Percentiles rank a stretch among this genome's conserved stretches.
phyloP scores from a whole-genome alignment of 352 stramenopile genomes.

The Globisporangium canariense region DNA sequence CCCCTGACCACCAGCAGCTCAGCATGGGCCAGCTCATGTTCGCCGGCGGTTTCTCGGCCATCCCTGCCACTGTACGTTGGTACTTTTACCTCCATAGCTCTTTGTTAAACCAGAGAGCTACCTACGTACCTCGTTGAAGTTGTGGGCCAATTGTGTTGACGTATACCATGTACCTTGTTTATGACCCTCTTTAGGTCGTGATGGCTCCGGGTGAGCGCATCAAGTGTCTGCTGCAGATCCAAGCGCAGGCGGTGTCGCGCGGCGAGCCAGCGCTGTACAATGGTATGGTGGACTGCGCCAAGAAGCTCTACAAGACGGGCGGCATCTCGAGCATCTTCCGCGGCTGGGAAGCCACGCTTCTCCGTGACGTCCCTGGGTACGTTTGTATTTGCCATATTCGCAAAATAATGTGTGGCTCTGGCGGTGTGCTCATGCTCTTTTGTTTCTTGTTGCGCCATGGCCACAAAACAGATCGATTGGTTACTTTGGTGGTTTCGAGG shows the following conservation, averaged over 20 bases:
- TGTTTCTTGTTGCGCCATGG: background rate
- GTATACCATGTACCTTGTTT: constrained; percentile 4
- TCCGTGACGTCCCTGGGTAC: constrained; percentile 93
- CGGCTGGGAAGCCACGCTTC: constrained; percentile 92
- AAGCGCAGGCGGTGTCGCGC: constrained; percentile 81
- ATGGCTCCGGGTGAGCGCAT: constrained; percentile 96
- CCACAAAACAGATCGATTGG: constrained; percentile 72
- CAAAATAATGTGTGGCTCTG: background rate
- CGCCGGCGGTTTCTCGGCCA: constrained; percentile 87
- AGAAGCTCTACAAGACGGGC: constrained; percentile 90
- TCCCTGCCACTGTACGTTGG: constrained; percentile 56
- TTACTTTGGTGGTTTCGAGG: constrained; percentile 95
- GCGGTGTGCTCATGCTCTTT: background rate
- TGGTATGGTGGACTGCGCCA: constrained; percentile 94
- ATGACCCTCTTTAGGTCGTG: constrained; percentile 37
- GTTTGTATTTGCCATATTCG: constrained; percentile 26
- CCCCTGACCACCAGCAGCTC: constrained; percentile 53
- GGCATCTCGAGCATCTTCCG: constrained; percentile 93
- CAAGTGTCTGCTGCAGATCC: constrained; percentile 95
- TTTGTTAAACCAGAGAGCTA: background rate
- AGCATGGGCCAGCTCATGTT: constrained; percentile 88
- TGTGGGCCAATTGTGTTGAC: background rate
- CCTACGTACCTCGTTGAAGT: background rate
- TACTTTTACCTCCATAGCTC: background rate
- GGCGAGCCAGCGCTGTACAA: constrained; percentile 87